Base-by-base conservation (phyloP, 441 rosid species). In the Adansonia rubrostipa region DNA sequence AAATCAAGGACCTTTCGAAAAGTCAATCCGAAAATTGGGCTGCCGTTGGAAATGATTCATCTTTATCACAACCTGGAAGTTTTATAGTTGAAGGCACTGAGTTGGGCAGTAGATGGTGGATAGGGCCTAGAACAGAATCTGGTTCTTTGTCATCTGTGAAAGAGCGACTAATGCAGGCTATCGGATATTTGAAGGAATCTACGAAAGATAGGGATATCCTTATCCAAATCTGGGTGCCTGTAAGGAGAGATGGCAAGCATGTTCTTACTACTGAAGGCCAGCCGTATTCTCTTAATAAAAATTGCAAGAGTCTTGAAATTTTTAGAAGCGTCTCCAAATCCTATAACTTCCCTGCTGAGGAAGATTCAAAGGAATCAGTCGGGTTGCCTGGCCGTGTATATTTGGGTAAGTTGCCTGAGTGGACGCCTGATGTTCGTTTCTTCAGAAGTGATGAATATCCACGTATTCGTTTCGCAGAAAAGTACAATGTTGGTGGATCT, bases 381-480 rank as follows among this genome's bases (percentile, higher is more conserved):
- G 97, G 98, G 82, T 83, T 94, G 84, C 98, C 94, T 0, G 96
- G 96, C 78, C 89, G 97, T 54, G 98, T 92, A 50, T 94, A 80
- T 86, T 73, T 88, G 77, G 86, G 79, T 75, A 89, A 88, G 82
- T 80, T 92, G 77, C 97, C 98, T 13, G 98, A 94, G 80, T 92
- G 94, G 94, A 94, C 96, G 19, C 97, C 96, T 77, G 97, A 94
- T 88, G 98, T 92, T 77, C 91, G 93, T 53, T 90, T 86, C 86
- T 94, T 94, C 77, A 81, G 82, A 79, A 84, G 84, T 5, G 89
- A 90, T 62, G 97, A 94, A 66, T 94, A 92, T 82, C 96, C 92
- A 0, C 90, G 93, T 3, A 86, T 87, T 75, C 54, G 51, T 78
- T 80, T 79, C 79, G 97, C 97, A 6, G 85, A 74, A 9, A 77